phyloP scores from a whole-genome alignment of 1,139 yeast species.

The Sugiyamaella novakii region DNA sequence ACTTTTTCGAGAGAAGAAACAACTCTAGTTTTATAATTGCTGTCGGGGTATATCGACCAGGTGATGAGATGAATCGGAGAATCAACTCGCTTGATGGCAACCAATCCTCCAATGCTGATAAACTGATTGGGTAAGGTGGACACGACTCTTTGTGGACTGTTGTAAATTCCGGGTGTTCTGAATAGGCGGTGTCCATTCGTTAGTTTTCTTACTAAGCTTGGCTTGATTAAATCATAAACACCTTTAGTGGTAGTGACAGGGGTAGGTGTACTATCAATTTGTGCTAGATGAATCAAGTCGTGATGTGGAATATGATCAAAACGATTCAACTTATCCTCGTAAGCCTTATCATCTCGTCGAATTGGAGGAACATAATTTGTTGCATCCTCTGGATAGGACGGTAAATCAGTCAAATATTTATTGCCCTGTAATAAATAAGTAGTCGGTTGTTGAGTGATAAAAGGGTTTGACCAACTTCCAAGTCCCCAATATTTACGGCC shows the following conservation, averaged over 20 bases:
- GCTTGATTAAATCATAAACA: conserved; percentile 24
- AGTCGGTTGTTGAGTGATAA: conserved; percentile 31
- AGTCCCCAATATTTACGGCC: conserved; percentile 14
- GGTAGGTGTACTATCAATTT: conserved; percentile 7
- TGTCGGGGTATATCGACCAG: conserved; percentile 29
- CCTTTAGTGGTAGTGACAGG: conserved; percentile 20
- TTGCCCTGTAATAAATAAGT: conserved; percentile 26
- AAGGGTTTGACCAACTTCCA: conserved; percentile 27
- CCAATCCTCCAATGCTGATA: conserved; percentile 37
- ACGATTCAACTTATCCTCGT: too few relatives aligned
- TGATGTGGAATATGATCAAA: too few relatives aligned
- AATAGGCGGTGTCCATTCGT: conserved; percentile 30
- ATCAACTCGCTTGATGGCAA: conserved; percentile 29
- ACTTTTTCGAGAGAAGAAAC: conserved; percentile 35
- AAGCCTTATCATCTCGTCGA: too few relatives aligned
- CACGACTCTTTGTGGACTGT: conserved; percentile 28
- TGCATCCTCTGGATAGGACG: conserved; percentile 30
- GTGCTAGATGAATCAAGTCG: too few relatives aligned
- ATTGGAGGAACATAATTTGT: neutral
- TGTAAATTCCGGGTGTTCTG: conserved; percentile 28
- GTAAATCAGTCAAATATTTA: conserved; percentile 31
- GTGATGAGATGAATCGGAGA: conserved; percentile 23
- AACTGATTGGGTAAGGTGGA: conserved; percentile 31
- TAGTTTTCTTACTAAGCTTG: conserved; percentile 28
- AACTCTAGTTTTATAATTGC: conserved; percentile 21